Conservation (phyloP, 495 filamentous ascomycete genomes). For the Margaritispora aquatica region DNA sequence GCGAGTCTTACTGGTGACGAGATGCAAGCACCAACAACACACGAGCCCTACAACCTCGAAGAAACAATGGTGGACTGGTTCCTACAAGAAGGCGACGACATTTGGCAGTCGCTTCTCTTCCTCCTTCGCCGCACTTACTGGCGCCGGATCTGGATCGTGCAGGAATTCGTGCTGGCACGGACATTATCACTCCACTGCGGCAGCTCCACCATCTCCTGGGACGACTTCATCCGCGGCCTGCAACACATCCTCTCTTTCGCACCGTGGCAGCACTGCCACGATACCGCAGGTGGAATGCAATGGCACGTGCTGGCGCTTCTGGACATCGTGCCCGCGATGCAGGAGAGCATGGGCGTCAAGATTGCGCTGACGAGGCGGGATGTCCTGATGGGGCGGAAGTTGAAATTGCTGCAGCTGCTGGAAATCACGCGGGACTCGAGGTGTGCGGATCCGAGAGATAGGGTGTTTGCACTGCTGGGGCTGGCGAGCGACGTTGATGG, state of each 20-base stretch:
- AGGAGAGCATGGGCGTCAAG: not conserved
- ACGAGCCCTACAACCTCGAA: too few species aligned
- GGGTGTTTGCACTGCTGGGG: not conserved
- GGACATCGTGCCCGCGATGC: not conserved
- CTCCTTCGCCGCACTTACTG: not conserved
- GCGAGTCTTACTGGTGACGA: too few species aligned
- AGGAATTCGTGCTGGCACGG: not conserved
- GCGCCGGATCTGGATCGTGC: not conserved
- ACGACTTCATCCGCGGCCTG: not conserved
- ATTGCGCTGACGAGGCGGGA: not conserved
- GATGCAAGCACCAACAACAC: too few species aligned
- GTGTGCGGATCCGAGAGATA: not conserved
- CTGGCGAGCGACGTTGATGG: not conserved
- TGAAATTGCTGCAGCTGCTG: not conserved
- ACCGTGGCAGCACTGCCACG: not conserved
- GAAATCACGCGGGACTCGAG: not conserved
- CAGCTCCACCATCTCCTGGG: not conserved
- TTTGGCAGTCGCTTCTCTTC: not conserved
- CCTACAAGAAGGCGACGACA: too few species aligned
- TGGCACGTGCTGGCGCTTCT: not conserved
- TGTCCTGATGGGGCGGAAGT: not conserved
- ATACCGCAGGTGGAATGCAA: not conserved
- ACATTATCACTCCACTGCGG: not conserved
- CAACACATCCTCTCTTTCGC: not conserved
- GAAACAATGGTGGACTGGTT: too few species aligned